Conservation (phyloP, 331 rosid genomes). For the Pyracantha coccinea region DNA sequence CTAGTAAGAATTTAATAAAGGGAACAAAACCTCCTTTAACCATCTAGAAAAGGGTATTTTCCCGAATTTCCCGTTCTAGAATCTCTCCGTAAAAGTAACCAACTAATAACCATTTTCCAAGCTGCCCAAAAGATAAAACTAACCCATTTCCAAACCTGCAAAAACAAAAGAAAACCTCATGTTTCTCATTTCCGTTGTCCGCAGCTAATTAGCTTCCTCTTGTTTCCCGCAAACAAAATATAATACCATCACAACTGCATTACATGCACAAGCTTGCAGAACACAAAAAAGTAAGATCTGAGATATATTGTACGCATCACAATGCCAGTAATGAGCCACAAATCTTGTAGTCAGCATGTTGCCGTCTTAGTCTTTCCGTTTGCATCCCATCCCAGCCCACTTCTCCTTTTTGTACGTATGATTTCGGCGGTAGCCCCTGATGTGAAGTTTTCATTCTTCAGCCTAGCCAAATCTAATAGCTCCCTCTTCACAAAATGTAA, state of each 20-base stretch:
- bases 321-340: neutral
- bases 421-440: constrained; percentile 18
- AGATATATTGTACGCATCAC: neutral
- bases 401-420: constrained; percentile 18
- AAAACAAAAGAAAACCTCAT: neutral
- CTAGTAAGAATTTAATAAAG: too few relatives aligned
- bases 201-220: neutral
- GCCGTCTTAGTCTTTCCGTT: constrained; percentile 49
- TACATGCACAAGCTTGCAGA: neutral
- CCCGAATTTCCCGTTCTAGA: too few relatives aligned
- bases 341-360: constrained; percentile 18
- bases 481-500: constrained; percentile 11
- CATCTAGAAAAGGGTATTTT: too few relatives aligned
- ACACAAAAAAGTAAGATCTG: neutral
- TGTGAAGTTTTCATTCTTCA: constrained; percentile 37
- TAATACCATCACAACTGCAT: neutral
- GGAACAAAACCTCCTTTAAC: too few relatives aligned
- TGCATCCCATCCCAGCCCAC: constrained; percentile 45
- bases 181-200: neutral
- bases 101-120: too few relatives aligned
- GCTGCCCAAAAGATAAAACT: neutral
- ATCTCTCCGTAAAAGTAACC: too few relatives aligned
- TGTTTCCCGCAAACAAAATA: neutral
- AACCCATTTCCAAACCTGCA: neutral
- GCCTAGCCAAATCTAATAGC: constrained; percentile 15